phyloP scores from a whole-genome alignment of 2,329 filamentous ascomycete genomes.

The Blastomyces emzantsi region DNA sequence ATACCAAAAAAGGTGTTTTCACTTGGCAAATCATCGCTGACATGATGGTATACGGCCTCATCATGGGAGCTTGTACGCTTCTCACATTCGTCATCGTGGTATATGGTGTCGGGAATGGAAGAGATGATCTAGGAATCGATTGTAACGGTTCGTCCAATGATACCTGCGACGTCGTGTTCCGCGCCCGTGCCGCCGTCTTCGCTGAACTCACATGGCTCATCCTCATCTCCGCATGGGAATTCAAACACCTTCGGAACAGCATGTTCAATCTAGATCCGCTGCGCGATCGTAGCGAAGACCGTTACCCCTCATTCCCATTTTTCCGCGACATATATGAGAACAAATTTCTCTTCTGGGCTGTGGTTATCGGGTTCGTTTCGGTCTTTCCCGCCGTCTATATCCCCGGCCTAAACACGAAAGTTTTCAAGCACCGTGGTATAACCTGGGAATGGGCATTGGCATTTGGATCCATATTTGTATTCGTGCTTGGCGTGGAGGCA shows the following conservation, averaged over 20 bases:
- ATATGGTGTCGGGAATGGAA: conserved; percentile 34
- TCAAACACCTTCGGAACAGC: conserved; percentile 44
- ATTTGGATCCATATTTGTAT: conserved; percentile 45
- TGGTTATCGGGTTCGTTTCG: conserved; percentile 40
- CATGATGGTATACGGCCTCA: conserved; percentile 46
- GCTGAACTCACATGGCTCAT: conserved; percentile 49
- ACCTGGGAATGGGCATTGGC: conserved; percentile 57
- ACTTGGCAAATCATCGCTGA: conserved; percentile 45
- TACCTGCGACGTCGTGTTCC: conserved; percentile 24
- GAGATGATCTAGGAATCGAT: conserved; percentile 26
- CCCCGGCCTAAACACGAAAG: conserved; percentile 48
- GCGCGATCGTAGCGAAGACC: conserved; percentile 19
- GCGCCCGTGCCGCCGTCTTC: conserved; percentile 48
- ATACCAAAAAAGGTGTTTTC: conserved; percentile 44
- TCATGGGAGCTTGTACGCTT: conserved; percentile 44
- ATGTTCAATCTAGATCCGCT: conserved; percentile 46
- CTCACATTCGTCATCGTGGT: conserved; percentile 45
- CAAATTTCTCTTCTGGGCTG: conserved; percentile 44
- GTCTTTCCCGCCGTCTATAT: conserved; percentile 51
- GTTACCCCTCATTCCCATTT: conserved; percentile 29
- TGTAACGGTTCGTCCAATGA: conserved; percentile 16
- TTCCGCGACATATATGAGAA: conserved; percentile 36
- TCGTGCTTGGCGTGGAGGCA: conserved; percentile 50
- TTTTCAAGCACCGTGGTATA: conserved; percentile 54
- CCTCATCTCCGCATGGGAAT: conserved; percentile 50